Percentiles rank a stretch among this genome's conserved stretches.
phyloP scores from a whole-genome alignment of 2,329 filamentous ascomycete genomes.

The Gliomastix tumulicola region DNA sequence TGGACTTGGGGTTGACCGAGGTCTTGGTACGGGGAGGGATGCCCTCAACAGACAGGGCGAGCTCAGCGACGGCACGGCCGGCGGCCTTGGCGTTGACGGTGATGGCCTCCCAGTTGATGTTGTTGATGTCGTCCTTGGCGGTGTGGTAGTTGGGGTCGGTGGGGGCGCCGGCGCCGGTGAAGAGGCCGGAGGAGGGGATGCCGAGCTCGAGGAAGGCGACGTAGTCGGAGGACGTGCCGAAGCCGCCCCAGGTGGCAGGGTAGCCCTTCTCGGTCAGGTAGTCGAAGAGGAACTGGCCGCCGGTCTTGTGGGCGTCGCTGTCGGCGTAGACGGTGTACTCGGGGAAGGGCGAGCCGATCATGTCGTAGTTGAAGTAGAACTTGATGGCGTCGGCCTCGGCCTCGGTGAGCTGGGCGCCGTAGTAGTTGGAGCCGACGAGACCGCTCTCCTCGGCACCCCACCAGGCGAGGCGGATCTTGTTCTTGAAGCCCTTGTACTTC shows the following conservation, averaged over 20 bases:
- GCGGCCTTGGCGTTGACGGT: slow-evolving; percentile 28
- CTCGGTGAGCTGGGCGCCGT: slow-evolving; percentile 23
- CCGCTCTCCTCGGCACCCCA: slow-evolving; percentile 36
- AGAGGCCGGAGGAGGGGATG: slow-evolving; percentile 30
- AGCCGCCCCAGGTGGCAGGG: slow-evolving; percentile 21
- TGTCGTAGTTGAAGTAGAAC: slow-evolving; percentile 66
- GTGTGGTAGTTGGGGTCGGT: slow-evolving; percentile 22
- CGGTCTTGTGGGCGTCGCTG: slow-evolving; percentile 27
- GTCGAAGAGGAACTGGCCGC: slow-evolving; percentile 23
- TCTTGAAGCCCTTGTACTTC: slow-evolving; percentile 28
- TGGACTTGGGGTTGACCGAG: slow-evolving; percentile 9
- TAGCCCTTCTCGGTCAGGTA: slow-evolving; percentile 26
- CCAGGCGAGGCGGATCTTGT: slow-evolving; percentile 35
- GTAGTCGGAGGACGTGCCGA: slow-evolving; percentile 30
- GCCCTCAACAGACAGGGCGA: slow-evolving; percentile 15
- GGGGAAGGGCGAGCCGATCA: slow-evolving; percentile 48
- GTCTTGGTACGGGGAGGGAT: slow-evolving; percentile 15
- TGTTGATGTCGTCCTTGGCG: slow-evolving; percentile 22
- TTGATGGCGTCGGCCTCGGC: slow-evolving; percentile 46
- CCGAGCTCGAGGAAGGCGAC: slow-evolving; percentile 30
- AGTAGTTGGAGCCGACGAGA: slow-evolving; percentile 35
- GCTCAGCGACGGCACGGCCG: slow-evolving; percentile 33
- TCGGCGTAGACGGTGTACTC: slow-evolving; percentile 30
- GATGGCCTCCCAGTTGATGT: slow-evolving; percentile 24
- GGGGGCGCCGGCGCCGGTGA: slow-evolving; percentile 27